Evolutionary conservation across 2,329 filamentous ascomycete species (phyloP).

Genomic region (Pseudogymnoascus sp.): DNA sequence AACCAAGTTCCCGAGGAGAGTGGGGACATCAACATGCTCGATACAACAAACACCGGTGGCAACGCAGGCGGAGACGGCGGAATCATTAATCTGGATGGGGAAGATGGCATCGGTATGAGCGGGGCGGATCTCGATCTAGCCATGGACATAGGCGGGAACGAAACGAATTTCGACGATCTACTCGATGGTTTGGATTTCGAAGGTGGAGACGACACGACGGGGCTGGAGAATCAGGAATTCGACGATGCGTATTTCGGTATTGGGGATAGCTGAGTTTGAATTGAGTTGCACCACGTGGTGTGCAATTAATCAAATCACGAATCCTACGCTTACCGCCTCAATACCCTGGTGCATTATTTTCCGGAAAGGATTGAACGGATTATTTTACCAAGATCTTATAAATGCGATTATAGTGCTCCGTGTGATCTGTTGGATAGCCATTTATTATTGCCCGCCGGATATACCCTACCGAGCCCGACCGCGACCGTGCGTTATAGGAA

Average conservation of each 20-base stretch:
- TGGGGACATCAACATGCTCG: slow-evolving; percentile 17
- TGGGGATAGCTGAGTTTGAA: slow-evolving; percentile 9
- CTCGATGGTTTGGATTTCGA: slow-evolving; percentile 19
- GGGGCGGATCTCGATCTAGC: slow-evolving; percentile 41
- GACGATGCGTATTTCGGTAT: slow-evolving; percentile 25
- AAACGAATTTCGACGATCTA: slow-evolving; percentile 24
- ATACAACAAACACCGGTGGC: slow-evolving; percentile 13
- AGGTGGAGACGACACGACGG: slow-evolving; percentile 13
- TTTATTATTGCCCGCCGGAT: no score
- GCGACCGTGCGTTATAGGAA: not conserved
- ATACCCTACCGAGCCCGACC: not conserved
- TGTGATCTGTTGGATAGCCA: not conserved
- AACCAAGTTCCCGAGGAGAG: slow-evolving; percentile 23
- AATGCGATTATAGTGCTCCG: not conserved
- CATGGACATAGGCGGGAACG: slow-evolving; percentile 32
- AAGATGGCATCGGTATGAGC: slow-evolving; percentile 16
- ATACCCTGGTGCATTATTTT: not conserved
- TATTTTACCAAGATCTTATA: not conserved
- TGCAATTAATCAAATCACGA: not conserved
- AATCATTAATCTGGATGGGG: slow-evolving; percentile 14
- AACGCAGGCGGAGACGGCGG: slow-evolving; percentile 12
- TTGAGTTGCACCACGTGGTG: not conserved
- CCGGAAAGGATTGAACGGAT: not conserved
- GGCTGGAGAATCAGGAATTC: slow-evolving; percentile 23
- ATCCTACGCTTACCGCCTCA: not conserved